Conservation (phyloP, 1,284 basidiomycete genomes). For the Rhizoctonia solani region DNA sequence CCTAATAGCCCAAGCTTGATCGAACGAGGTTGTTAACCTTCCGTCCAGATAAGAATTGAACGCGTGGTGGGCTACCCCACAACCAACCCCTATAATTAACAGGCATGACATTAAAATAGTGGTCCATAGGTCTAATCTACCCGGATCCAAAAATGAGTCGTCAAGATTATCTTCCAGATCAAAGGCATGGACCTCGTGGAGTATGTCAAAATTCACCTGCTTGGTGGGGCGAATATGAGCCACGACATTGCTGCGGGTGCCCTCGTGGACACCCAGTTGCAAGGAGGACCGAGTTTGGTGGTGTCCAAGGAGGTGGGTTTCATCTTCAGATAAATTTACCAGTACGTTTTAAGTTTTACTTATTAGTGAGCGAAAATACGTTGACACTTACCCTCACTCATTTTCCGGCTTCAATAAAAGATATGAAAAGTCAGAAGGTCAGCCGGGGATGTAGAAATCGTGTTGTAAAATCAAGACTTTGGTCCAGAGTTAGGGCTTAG, state of each 20-base stretch:
- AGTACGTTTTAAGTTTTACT: no score
- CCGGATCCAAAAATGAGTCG: not conserved
- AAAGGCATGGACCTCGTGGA: constrained; percentile 1
- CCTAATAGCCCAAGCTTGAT: constrained; percentile 31
- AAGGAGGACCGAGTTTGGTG: no score
- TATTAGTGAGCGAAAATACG: not conserved
- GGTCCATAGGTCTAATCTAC: constrained; percentile 23
- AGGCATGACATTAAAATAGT: constrained; percentile 17
- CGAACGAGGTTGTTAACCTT: constrained; percentile 17
- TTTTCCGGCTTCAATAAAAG: not conserved
- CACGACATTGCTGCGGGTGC: not conserved
- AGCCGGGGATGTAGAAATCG: no score
- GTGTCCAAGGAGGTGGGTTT: not conserved
- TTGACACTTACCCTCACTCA: not conserved
- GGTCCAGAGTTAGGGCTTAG: no score
- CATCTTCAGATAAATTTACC: no score
- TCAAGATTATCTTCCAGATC: not conserved
- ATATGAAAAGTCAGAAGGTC: no score
- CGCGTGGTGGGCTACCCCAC: constrained; percentile 19
- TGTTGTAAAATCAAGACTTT: no score
- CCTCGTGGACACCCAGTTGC: not conserved
- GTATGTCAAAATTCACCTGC: constrained; percentile 11
- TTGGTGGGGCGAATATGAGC: not conserved
- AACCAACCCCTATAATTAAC: constrained; percentile 12
- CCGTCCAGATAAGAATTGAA: constrained; percentile 24